Evolutionary conservation across 192 early-diverging fungal genomes (phyloP).

Genomic region (Coemansia sp.): DNA sequence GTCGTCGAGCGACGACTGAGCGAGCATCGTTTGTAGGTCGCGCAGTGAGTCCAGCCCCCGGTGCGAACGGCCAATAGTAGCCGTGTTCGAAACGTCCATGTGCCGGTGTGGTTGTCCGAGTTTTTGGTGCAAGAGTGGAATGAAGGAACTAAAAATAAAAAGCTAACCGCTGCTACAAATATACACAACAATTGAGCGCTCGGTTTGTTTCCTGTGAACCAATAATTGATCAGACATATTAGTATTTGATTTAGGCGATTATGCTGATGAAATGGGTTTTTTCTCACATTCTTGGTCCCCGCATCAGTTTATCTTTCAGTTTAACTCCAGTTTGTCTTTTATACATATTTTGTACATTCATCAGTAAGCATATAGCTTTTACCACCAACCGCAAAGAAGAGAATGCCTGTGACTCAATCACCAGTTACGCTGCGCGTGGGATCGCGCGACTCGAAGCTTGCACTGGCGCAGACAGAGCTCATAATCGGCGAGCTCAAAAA

Average conservation of each 20-base stretch:
- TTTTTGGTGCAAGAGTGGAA: neutral
- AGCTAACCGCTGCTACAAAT: neutral
- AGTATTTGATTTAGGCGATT: too few relatives aligned
- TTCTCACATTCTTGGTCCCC: too few relatives aligned
- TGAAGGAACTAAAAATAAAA: constrained; percentile 4
- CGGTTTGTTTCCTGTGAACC: too few relatives aligned
- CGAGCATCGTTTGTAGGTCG: constrained; percentile 24
- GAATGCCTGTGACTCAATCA: neutral
- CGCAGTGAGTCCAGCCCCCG: constrained; percentile 34
- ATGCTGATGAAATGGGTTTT: too few relatives aligned
- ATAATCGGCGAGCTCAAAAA: constrained; percentile 59
- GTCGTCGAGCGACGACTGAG: constrained; percentile 7
- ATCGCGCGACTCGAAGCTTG: constrained; percentile 82
- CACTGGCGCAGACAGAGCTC: constrained; percentile 80
- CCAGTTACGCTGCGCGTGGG: constrained; percentile 56
- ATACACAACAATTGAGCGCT: neutral
- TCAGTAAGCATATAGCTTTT: neutral
- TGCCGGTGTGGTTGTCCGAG: too few relatives aligned
- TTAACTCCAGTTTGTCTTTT: constrained; percentile 4
- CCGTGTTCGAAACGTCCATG: constrained; percentile 40
- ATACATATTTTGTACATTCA: neutral
- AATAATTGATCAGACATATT: neutral
- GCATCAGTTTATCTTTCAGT: neutral
- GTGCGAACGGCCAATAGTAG: constrained; percentile 51
- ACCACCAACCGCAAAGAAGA: neutral